Conservation (phyloP, 2,329 filamentous ascomycete species). For the Fusarium phyllophilum region DNA sequence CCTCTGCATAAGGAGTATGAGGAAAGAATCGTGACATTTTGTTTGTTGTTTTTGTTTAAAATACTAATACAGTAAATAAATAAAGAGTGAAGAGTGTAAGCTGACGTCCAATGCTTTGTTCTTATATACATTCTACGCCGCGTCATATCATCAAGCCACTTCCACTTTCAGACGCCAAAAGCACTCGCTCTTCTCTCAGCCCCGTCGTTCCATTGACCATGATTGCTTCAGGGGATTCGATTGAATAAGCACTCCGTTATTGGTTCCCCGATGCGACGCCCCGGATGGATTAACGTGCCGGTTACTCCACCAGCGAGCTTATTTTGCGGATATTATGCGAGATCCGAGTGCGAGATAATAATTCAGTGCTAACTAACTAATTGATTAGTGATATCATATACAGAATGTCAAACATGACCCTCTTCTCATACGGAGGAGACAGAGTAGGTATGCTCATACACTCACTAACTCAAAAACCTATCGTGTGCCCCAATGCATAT, state of each 20-base stretch:
- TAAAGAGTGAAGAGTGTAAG: neutral
- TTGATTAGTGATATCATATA: neutral
- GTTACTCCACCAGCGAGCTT: constrained; percentile 17
- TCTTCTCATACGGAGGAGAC: neutral
- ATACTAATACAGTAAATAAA: neutral
- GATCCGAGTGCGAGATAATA: constrained; percentile 23
- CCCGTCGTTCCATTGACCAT: constrained; percentile 1
- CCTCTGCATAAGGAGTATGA: constrained; percentile 68
- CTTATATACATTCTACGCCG: constrained; percentile 1
- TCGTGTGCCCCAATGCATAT: constrained; percentile 3
- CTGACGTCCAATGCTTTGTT: neutral
- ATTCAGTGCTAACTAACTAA: neutral
- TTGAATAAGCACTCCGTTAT: constrained; percentile 38
- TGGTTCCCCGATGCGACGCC: constrained; percentile 21
- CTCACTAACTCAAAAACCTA: neutral
- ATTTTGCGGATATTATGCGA: neutral
- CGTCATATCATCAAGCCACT: constrained; percentile 37
- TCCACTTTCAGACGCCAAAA: constrained; percentile 2
- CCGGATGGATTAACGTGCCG: constrained; percentile 32
- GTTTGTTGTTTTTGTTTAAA: neutral
- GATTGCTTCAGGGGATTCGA: constrained; percentile 9
- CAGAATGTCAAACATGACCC: neutral
- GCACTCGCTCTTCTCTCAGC: constrained; percentile 10
- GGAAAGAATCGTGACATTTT: constrained; percentile 65
- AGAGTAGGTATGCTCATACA: neutral